Evolutionary conservation across 441 rosid genomes (phyloP).

Genomic region (Pelargonium hybrid): DNA sequence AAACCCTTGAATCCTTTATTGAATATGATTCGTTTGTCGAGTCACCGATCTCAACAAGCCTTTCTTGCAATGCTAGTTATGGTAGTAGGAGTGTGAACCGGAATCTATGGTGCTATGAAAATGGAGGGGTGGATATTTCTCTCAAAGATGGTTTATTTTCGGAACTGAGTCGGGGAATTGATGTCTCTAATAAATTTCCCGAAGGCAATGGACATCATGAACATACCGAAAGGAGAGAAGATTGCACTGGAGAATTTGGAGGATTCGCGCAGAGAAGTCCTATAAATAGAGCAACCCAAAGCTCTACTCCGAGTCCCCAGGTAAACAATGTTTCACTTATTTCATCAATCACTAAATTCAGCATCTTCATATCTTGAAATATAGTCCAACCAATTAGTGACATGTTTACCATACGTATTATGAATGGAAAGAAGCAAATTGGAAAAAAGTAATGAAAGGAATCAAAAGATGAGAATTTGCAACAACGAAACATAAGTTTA

Average conservation of each 20-base stretch:
- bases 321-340: constrained; percentile 23
- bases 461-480: background rate
- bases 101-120: constrained; percentile 53
- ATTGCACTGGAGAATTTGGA: constrained; percentile 38
- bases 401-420: background rate
- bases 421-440: background rate
- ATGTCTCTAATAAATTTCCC: constrained; percentile 26
- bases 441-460: background rate
- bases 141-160: constrained; percentile 78
- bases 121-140: constrained; percentile 70
- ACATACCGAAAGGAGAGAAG: constrained; percentile 26
- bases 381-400: background rate
- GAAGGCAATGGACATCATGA: constrained; percentile 34
- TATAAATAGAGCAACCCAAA: constrained; percentile 32
- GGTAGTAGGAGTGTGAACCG: constrained; percentile 59
- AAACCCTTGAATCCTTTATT: constrained; percentile 48
- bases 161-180: constrained; percentile 33
- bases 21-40: constrained; percentile 59
- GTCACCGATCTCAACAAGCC: constrained; percentile 54
- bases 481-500: background rate
- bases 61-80: constrained; percentile 32
- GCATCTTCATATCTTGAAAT: background rate
- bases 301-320: constrained; percentile 75
- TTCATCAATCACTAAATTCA: background rate
- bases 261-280: constrained; percentile 48